A percentile compares a stretch with the other conserved stretches of the same genome.
Conservation (phyloP, 345 rosid species). For the Citrus australasica region DNA sequence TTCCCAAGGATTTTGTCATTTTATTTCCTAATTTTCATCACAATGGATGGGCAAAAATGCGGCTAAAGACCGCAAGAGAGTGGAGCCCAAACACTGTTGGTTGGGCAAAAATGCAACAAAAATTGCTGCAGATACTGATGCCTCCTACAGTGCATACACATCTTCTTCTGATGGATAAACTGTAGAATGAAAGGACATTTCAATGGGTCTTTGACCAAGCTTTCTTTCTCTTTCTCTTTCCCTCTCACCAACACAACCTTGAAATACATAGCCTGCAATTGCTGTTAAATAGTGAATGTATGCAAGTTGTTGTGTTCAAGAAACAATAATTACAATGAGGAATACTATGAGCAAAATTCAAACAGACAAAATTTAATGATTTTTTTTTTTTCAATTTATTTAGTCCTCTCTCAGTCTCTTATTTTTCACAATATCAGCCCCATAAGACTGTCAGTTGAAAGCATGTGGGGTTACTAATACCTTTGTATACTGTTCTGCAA, state of each 20-base stretch:
- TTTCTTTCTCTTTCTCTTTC: conserved; percentile 16
- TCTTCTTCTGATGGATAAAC: conserved; percentile 32
- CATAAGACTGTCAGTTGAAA: conserved; percentile 15
- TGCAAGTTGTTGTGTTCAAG: conserved; percentile 1
- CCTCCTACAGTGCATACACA: conserved; percentile 27
- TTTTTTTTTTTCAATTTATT: neutral
- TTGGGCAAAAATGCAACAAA: conserved; percentile 34
- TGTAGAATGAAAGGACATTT: conserved; percentile 55
- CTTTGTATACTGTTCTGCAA: conserved; percentile 12
- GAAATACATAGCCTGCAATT: conserved; percentile 16
- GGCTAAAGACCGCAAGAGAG: conserved; percentile 18
- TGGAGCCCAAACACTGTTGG: conserved; percentile 32
- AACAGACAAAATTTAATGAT: conserved; percentile 7
- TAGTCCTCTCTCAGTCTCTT: neutral
- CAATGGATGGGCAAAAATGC: too few species aligned
- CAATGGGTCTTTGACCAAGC: conserved; percentile 42
- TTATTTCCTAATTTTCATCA: neutral
- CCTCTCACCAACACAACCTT: neutral
- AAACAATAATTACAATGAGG: conserved; percentile 5
- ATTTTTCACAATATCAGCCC: neutral
- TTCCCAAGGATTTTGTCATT: neutral
- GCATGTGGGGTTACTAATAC: conserved; percentile 14
- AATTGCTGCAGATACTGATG: conserved; percentile 12
- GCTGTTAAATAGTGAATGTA: neutral
- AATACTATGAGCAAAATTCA: neutral